phyloP scores from a whole-genome alignment of 768 basidiomycete genomes.

The Boletellus emodensis region DNA sequence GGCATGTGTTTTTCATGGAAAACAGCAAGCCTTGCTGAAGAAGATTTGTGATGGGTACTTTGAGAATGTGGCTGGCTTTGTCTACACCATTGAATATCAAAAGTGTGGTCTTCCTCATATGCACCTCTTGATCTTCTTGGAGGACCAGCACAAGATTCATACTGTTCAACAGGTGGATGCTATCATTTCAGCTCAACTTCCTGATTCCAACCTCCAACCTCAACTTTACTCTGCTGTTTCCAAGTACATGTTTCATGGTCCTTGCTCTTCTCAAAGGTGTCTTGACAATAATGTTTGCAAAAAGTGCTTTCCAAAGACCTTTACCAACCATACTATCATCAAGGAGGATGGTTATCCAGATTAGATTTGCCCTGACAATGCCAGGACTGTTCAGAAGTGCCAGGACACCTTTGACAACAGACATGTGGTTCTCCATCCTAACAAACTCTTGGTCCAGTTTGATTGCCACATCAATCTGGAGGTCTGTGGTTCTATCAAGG shows the following conservation, averaged over 20 bases:
- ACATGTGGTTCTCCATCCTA: constrained; percentile 41
- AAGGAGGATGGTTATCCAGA: not conserved
- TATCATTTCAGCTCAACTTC: not conserved
- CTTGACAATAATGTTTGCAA: not conserved
- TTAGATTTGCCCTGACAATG: not conserved
- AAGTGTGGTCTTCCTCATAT: not conserved
- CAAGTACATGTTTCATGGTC: not conserved
- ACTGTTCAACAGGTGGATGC: not conserved
- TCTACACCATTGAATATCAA: not conserved
- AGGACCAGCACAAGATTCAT: not conserved
- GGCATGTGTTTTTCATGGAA: not conserved
- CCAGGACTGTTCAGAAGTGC: constrained; percentile 21
- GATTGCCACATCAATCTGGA: constrained; percentile 6
- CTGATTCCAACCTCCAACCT: not conserved
- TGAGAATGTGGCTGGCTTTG: not conserved
- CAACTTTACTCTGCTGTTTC: not conserved
- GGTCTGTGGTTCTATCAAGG: not conserved
- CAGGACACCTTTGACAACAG: constrained; percentile 30
- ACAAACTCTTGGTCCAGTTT: constrained; percentile 33
- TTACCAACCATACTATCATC: not conserved
- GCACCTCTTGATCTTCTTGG: not conserved
- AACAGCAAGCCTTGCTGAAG: not conserved
- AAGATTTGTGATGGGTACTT: not conserved
- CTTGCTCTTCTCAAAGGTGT: not conserved
- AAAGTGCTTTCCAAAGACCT: not conserved